Conservation (phyloP, 805 yeast species). For the Starmerella ratchasimensis region DNA sequence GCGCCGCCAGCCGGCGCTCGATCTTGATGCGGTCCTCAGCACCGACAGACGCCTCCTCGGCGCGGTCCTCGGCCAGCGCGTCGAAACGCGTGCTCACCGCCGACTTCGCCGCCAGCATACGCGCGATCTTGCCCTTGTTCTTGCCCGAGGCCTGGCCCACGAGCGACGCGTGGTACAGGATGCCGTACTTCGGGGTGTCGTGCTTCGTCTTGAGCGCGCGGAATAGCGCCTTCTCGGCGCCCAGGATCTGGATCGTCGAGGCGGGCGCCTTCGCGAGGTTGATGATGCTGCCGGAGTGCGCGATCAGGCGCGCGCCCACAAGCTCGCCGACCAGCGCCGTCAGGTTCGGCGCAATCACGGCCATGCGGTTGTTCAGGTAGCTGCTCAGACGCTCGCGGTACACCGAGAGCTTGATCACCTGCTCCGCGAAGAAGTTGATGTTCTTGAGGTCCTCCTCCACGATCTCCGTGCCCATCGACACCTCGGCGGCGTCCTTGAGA, state of each 20-base stretch:
- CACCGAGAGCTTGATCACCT: conserved; percentile 88
- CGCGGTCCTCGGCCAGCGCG: conserved; percentile 93
- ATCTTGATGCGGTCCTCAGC: conserved; percentile 82
- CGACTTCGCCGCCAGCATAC: conserved; percentile 97
- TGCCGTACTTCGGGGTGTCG: conserved; percentile 97
- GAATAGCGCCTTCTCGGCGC: conserved; percentile 98
- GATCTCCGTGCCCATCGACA: conserved; percentile 98
- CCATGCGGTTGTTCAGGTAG: conserved; percentile 88
- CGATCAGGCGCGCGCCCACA: conserved; percentile 95
- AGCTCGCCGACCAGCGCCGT: conserved; percentile 93
- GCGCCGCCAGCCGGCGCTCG: conserved; percentile 82
- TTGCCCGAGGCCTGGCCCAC: conserved; percentile 97
- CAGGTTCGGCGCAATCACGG: conserved; percentile 96
- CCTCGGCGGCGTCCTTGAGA: conserved; percentile 93
- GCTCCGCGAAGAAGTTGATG: conserved; percentile 84
- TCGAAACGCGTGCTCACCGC: conserved; percentile 94
- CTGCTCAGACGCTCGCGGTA: conserved; percentile 93
- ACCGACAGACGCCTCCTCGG: conserved; percentile 89
- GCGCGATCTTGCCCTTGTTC: conserved; percentile 97
- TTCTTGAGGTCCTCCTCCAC: conserved; percentile 79
- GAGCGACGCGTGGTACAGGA: conserved; percentile 88
- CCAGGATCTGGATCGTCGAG: conserved; percentile 92
- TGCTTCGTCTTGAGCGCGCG: conserved; percentile 97
- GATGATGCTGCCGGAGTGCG: conserved; percentile 91
- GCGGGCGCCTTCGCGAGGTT: conserved; percentile 97